Evolutionary conservation across 1,284 basidiomycete genomes (phyloP), one percentile per base, ranked within the genome.

Genomic region (Heimioporus retisporus): DNA sequence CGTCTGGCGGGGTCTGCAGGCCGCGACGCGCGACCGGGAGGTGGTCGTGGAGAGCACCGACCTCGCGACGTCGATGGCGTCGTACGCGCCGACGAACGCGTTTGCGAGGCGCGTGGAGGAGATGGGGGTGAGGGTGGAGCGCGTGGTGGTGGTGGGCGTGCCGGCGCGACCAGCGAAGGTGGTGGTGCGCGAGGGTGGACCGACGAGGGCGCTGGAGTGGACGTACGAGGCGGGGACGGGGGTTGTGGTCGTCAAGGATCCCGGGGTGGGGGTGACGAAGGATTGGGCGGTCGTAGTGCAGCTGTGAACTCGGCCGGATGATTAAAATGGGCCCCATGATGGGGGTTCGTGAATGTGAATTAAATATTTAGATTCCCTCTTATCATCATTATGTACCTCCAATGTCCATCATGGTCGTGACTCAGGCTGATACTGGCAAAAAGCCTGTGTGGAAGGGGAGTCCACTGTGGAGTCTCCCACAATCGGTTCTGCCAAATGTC

Each of bases 1-100:
- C 76, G 85, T 98, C 61, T 97, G 94, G 93, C 88, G 94, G 65
- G 83, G 85, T 67, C 93, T 97, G 77, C 76, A 77, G n/a, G 91
- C 93, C 23, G 83, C 82, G 55, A 85, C 68, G 56, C 85, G 55
- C 77, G 40, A 51, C 40, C 18, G 19, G n/a, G 40, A 66, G 55
- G 60, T 59, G 5, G 51, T 63, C 6, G 61, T 81, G 77, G 74
- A 23, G 59, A 93, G 87, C 73, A 78, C 69, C 11, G 89, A 94
- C 72, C 79, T 91, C 25, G 91, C 84, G 0, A 59, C 58, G 42
- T 19, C 54, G 6, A 84, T 86, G 4, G 83, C 85, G 28, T 81
- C 79, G 64, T 91, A 88, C 72, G 76, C 82, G 74, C 82, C 83
- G 62, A 72, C 75, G 15, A 97, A 97, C 75, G 82, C 78, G 16